These are phyloP conservation scores for Ziziphus jujuba DNA, from an alignment of 306 rosid species.

Conservation along the genomic window DNA sequence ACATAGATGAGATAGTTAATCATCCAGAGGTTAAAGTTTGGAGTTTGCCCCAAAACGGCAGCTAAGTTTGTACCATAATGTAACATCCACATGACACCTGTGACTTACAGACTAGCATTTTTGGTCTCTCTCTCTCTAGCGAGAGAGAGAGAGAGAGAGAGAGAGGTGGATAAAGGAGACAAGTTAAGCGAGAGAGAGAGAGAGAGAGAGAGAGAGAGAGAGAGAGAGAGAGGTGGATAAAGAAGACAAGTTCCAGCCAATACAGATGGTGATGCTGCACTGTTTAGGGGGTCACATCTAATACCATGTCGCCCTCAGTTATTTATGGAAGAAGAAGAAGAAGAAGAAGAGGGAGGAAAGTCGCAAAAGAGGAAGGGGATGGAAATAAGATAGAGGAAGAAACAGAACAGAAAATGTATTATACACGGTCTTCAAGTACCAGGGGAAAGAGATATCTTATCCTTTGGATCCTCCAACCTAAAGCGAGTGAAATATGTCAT, in stretches of 20 bases:
- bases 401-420: not conserved
- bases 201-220: no score
- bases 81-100: conserved; percentile 30
- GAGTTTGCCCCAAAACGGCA: conserved; percentile 3
- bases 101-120: conserved; percentile 21
- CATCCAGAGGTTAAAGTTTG: not conserved
- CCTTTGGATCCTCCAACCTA: no score
- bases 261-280: conserved; percentile 25
- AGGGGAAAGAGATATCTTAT: no score
- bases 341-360: not conserved
- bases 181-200: no score
- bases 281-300: conserved; percentile 9
- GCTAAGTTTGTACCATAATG: conserved; percentile 16
- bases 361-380: not conserved
- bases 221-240: conserved; percentile 6
- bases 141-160: conserved; percentile 6
- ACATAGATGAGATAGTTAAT: not conserved
- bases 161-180: conserved; percentile 14
- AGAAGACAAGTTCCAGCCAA: conserved; percentile 26
- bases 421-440: no score
- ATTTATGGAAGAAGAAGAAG: not conserved
- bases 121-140: not conserved
- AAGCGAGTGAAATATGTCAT: no score
- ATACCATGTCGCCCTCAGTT: conserved; percentile 9
- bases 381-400: not conserved